Evolutionary conservation across 1,284 basidiomycete genomes (phyloP).

Genomic region (Microbotryum silenes-acaulis): DNA sequence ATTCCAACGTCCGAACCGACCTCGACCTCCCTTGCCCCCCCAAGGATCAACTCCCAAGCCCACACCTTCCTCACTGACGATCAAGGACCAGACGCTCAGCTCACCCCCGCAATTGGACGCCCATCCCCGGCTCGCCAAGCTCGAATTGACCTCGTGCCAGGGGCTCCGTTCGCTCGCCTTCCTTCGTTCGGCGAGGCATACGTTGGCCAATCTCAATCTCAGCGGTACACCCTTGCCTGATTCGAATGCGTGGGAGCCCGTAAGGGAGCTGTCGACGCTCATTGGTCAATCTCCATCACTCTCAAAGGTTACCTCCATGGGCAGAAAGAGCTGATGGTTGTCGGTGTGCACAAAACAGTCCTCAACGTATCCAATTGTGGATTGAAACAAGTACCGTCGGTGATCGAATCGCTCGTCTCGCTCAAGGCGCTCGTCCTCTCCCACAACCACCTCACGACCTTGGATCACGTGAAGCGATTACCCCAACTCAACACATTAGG

Average conservation of each 20-base stretch:
- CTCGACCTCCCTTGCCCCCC: no score
- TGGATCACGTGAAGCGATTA: constrained; percentile 19
- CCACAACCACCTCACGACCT: constrained; percentile 24
- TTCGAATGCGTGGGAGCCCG: constrained; percentile 16
- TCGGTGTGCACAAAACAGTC: constrained; percentile 8
- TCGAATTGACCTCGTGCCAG: constrained; percentile 23
- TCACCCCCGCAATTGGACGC: constrained; percentile 6
- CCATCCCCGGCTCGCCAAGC: constrained; percentile 8
- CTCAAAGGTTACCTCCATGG: no score
- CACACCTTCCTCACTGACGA: no score
- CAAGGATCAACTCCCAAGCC: no score
- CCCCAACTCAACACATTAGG: constrained; percentile 28
- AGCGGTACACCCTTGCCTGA: constrained; percentile 19
- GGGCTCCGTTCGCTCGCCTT: constrained; percentile 13
- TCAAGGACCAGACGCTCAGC: constrained; percentile 4
- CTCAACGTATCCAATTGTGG: constrained; percentile 26
- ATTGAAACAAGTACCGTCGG: constrained; percentile 17
- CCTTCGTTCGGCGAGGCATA: constrained; percentile 8
- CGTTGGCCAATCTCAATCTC: constrained; percentile 28
- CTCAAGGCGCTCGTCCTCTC: constrained; percentile 31
- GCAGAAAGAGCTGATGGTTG: no score
- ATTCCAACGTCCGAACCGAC: no score
- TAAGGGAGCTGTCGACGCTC: constrained; percentile 17
- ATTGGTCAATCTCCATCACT: constrained; percentile 10
- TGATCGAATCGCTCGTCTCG: constrained; percentile 16